A percentile compares a stretch with the other conserved stretches of the same genome.
phyloP scores from a whole-genome alignment of 345 rosid species.

The Physaria fendleri region DNA sequence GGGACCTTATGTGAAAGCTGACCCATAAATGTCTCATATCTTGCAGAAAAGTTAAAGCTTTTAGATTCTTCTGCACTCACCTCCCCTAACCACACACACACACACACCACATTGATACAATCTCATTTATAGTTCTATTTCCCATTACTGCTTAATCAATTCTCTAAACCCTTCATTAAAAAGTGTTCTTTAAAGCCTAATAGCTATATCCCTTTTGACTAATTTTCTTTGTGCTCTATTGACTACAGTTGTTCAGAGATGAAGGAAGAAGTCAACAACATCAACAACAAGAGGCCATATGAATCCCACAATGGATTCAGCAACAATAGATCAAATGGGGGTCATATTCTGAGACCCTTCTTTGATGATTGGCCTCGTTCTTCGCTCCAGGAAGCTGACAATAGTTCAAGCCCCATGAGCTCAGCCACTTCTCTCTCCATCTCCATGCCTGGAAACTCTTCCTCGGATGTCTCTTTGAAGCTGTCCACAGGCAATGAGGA shows the following conservation, averaged over 20 bases:
- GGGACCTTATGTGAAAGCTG: constrained; percentile 36
- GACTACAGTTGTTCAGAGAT: constrained; percentile 41
- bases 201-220: background rate
- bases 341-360: constrained; percentile 66
- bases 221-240: background rate
- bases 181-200: constrained; percentile 12
- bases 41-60: constrained; percentile 31
- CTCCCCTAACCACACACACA: constrained; percentile 50
- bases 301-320: constrained; percentile 33
- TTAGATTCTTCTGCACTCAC: constrained; percentile 46
- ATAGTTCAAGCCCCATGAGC: constrained; percentile 31
- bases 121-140: background rate
- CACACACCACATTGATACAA: constrained; percentile 9
- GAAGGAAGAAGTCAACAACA: constrained; percentile 33
- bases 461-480: constrained; percentile 85
- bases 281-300: constrained; percentile 33
- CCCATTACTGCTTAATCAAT: background rate
- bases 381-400: constrained; percentile 34
- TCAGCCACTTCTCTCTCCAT: constrained; percentile 61
- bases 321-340: constrained; percentile 38
- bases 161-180: constrained; percentile 3
- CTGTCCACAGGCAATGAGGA: constrained; percentile 60
- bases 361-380: constrained; percentile 87
- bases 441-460: constrained; percentile 57
- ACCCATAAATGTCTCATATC: constrained; percentile 37